Evolutionary conservation across 2,329 filamentous ascomycete species (phyloP), one percentile per base, ranked within the genome.

Genomic region (Cordyceps sp.): DNA sequence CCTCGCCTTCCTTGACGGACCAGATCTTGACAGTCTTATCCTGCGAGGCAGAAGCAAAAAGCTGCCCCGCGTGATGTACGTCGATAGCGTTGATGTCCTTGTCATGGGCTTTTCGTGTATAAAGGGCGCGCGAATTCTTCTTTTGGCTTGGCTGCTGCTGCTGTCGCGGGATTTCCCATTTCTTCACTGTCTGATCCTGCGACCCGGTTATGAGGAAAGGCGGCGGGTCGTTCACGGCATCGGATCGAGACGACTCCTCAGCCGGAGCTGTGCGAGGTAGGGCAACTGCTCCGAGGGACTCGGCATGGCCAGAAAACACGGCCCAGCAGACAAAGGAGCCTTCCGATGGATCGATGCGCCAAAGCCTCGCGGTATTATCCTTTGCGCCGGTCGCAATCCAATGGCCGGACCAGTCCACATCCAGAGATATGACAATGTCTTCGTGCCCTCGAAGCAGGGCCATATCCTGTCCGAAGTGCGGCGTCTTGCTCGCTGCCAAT

Each of bases 71-170:
- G 16, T 74, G 68, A 40, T 85, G 82, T 10, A 90, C 66, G 40
- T 92, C 84, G 31, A 98, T 70, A 3, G 90, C 85, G 45, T 98
- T 98, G 56, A 98, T 98, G 43, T 98, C 90, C 52, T 98, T 98
- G 49, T 98, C 90, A 55, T 98, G 90, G 1, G 90, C 90, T 54
- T 94, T 93, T 35, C 90, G 73, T 1, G 90, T 96, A 53, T 82
- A 98, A 5, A 76, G 58, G 26, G 83, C 83, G 43, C 74, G 62
- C 9, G 73, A 59, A 9, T 68, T 64, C 35, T 68, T 66, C 37
- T 67, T 69, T 29, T 58, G 53, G 14, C 44, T 46, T 27, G 46
- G 42, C 35, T 58, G 52, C 32, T 62, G 58, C 22, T 59, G 50
- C 32, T 68, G 51, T 25, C 69, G 69, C 2, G 74, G 70, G 16